A percentile compares a stretch with the other conserved stretches of the same genome.
Evolutionary conservation across 257 asterid species (phyloP).

Genomic region (Solanum gracilifrons): DNA sequence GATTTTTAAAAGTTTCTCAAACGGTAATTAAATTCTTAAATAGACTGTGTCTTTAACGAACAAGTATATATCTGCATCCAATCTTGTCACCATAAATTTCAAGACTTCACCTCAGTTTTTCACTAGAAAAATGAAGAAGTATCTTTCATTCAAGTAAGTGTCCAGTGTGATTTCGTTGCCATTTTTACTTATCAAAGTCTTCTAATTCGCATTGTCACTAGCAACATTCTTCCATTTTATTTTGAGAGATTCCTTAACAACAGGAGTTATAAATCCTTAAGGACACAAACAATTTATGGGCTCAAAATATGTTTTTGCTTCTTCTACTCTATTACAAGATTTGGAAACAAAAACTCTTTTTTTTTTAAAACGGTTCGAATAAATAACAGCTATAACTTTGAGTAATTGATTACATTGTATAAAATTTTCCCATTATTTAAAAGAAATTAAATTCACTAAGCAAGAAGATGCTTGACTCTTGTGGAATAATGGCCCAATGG

Average conservation of each 20-base stretch:
- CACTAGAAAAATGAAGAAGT: neutral
- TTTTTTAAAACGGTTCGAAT: neutral
- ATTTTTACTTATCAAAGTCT: neutral
- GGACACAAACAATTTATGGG: no score
- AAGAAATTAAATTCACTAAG: neutral
- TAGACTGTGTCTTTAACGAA: no score
- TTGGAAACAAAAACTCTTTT: neutral
- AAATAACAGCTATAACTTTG: neutral
- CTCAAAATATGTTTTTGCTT: neutral
- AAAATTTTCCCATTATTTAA: no score
- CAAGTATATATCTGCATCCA: no score
- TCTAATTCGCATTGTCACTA: neutral
- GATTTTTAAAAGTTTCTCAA: no score
- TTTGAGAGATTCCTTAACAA: neutral
- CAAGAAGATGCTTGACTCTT: neutral
- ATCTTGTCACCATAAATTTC: neutral
- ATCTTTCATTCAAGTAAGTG: neutral
- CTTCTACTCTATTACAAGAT: neutral
- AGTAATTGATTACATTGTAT: no score
- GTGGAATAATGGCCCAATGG: neutral
- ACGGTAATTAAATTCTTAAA: no score
- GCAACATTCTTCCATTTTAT: no score
- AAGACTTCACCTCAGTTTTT: neutral
- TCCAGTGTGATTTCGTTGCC: neutral
- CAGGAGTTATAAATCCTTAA: no score